These are phyloP conservation scores for Neonectria ditissima DNA, from an alignment of 2,329 filamentous ascomycete species.

Conservation along the genomic window DNA sequence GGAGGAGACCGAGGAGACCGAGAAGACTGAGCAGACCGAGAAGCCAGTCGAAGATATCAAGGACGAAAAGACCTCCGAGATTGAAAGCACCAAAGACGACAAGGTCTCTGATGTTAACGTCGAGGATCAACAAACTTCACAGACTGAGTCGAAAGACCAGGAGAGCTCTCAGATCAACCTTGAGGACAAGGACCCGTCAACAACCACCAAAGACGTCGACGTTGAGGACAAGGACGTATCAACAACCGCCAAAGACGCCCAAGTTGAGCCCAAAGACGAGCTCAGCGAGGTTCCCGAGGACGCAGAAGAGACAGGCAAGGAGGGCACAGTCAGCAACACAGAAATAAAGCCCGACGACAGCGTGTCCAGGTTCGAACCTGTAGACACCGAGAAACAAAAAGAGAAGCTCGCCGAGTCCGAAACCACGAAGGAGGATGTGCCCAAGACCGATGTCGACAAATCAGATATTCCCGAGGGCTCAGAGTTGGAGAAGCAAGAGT, in stretches of 20 bases:
- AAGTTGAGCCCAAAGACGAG: conserved; percentile 21
- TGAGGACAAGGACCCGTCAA: conserved; percentile 32
- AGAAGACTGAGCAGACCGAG: conserved; percentile 1
- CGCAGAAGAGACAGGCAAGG: conserved; percentile 32
- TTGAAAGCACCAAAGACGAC: conserved; percentile 25
- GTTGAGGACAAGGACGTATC: conserved; percentile 17
- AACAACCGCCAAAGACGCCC: conserved; percentile 1
- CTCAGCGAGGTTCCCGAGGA: conserved; percentile 29
- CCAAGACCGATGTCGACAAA: conserved; percentile 13
- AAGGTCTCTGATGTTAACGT: conserved; percentile 8
- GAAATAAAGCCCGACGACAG: conserved; percentile 26
- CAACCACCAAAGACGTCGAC: conserved; percentile 6
- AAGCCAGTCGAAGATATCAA: conserved; percentile 23
- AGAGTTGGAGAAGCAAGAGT: background rate
- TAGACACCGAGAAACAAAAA: conserved; percentile 14
- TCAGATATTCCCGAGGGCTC: conserved; percentile 7
- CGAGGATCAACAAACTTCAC: background rate
- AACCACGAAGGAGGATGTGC: conserved; percentile 3
- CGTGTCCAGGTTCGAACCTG: conserved; percentile 24
- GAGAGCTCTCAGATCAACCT: conserved; percentile 14
- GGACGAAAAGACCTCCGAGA: conserved; percentile 29
- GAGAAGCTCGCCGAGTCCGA: background rate
- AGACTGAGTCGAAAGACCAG: background rate
- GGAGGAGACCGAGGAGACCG: conserved; percentile 27
- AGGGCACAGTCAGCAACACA: conserved; percentile 24